These are phyloP conservation scores for Escovopsis sp. DNA, from an alignment of 2,329 filamentous ascomycete species.

Conservation along the genomic window DNA sequence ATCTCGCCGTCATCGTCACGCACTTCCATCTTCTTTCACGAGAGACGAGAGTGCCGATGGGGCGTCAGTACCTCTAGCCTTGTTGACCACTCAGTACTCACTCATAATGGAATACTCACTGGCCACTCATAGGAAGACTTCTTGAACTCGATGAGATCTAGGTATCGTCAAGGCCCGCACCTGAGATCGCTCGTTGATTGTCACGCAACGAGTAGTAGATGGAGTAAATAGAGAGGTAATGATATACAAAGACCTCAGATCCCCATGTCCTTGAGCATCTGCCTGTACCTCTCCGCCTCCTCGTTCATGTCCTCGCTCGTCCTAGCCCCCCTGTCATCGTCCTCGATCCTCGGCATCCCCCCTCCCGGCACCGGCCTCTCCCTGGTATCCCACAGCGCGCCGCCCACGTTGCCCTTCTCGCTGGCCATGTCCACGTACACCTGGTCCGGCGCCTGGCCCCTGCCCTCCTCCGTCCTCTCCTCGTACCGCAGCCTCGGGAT, in stretches of 20 bases:
- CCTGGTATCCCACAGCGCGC: conserved; percentile 43
- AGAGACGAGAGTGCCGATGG: too few relatives aligned
- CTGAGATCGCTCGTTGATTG: too few relatives aligned
- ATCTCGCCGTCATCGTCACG: not conserved
- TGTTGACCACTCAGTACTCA: too few relatives aligned
- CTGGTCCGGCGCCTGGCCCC: conserved; percentile 35
- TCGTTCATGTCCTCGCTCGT: conserved; percentile 60
- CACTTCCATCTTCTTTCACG: not conserved
- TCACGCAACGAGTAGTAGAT: too few relatives aligned
- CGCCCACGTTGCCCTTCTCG: conserved; percentile 72
- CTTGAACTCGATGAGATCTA: too few relatives aligned
- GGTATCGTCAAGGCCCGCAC: too few relatives aligned
- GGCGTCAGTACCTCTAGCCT: too few relatives aligned
- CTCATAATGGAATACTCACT: too few relatives aligned
- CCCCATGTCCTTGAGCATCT: conserved; percentile 30
- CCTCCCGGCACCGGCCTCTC: conserved; percentile 35
- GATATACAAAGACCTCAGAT: too few relatives aligned
- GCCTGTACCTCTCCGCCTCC: conserved; percentile 57
- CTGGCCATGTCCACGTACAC: conserved; percentile 74
- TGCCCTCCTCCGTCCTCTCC: conserved; percentile 16
- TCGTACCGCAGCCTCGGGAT: conserved; percentile 56
- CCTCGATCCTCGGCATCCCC: conserved; percentile 55
- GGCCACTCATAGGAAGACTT: too few relatives aligned
- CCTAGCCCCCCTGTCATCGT: conserved; percentile 52
- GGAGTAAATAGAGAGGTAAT: too few relatives aligned